Base-by-base conservation (phyloP, 805 yeast species). In the Candida methanosorbosa region DNA sequence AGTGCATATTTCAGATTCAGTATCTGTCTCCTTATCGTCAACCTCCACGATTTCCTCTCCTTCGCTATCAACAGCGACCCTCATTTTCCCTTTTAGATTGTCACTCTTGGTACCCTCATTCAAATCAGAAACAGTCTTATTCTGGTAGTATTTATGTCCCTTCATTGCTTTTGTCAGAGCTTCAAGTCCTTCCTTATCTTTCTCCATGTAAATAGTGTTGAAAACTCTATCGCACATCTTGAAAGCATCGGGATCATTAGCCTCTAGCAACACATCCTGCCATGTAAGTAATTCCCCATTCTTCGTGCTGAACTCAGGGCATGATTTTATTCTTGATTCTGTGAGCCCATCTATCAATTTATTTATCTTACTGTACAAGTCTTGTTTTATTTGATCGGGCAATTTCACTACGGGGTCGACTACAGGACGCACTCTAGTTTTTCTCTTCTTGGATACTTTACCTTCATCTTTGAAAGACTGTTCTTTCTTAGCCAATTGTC, bases 361-460 rank as follows among this genome's bases (percentile, higher is more conserved):
- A 28, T 54, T 44, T 9, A 56, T 15, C 17, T 40, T 50, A 4
- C 33, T 18, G 5, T 39, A 6, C 4, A 52, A 20, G 13, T 44
- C 36, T 14, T 29, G 24, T 25, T 43, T 41, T 8, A 44, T 23
- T n/a, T 23, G 30, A 2, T 11, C 18, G 2, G 50, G 46, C 4
- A 54, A 23, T 13, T 36, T 34, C 3, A 52, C 37, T 0, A 49
- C 49, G 3, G 54, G 52, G 9, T 53, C 56, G 6, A 52, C 28
- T 11, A 46, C 33, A 3, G 56, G 52, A 9, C 30, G 14, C 2
- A 17, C 18, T 11, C 8, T 14, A 4, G 32, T 3, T 22, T 4
- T 4, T 11, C 5, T 6, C 5, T 16, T 15, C 3, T 13, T 13
- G 7, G 13, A 12, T 11, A 9, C 15, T 7, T 5, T 11, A 30